phyloP scores from a whole-genome alignment of 441 rosid species.

The Pelargonium citronellum region DNA sequence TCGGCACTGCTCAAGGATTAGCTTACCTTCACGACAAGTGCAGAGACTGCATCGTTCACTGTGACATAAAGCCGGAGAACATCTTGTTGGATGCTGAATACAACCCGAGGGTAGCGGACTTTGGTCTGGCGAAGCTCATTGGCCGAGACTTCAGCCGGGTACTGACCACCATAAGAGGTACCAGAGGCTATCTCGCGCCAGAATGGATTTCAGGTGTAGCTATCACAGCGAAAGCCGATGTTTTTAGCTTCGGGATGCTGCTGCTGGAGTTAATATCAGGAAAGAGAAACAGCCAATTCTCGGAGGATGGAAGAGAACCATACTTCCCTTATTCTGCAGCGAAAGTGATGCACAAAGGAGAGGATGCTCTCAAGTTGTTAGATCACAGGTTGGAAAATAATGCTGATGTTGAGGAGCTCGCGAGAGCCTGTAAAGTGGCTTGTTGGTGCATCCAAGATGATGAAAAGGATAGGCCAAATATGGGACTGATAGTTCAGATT shows the following conservation, averaged over 20 bases:
- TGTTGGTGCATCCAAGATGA: slow-evolving; percentile 22
- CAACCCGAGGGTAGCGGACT: slow-evolving; percentile 23
- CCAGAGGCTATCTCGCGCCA: slow-evolving; percentile 23
- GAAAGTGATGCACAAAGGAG: slow-evolving; percentile 8
- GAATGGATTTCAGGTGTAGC: slow-evolving; percentile 23
- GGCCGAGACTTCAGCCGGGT: slow-evolving; percentile 19
- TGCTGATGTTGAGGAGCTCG: slow-evolving; percentile 12
- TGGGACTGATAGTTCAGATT: slow-evolving; percentile 17
- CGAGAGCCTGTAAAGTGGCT: slow-evolving; percentile 15
- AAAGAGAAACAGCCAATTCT: slow-evolving; percentile 12
- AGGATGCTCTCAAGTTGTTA: slow-evolving; percentile 6
- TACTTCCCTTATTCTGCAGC: slow-evolving; percentile 13
- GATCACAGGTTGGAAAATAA: slow-evolving; percentile 14
- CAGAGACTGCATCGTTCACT: slow-evolving; percentile 19
- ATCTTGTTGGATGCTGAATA: slow-evolving; percentile 20
- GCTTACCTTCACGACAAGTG: slow-evolving; percentile 26
- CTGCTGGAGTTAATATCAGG: slow-evolving; percentile 19
- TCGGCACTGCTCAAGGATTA: slow-evolving; percentile 19
- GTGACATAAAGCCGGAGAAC: slow-evolving; percentile 24
- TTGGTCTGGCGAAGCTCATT: slow-evolving; percentile 21
- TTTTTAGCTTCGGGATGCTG: slow-evolving; percentile 19
- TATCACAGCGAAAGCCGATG: slow-evolving; percentile 21
- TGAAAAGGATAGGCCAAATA: slow-evolving; percentile 18
- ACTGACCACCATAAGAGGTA: slow-evolving; percentile 24
- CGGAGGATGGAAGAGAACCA: background rate